Evolutionary conservation across 805 yeast species (phyloP), one percentile per base, ranked within the genome.

Genomic region (Candida nemodendra): DNA sequence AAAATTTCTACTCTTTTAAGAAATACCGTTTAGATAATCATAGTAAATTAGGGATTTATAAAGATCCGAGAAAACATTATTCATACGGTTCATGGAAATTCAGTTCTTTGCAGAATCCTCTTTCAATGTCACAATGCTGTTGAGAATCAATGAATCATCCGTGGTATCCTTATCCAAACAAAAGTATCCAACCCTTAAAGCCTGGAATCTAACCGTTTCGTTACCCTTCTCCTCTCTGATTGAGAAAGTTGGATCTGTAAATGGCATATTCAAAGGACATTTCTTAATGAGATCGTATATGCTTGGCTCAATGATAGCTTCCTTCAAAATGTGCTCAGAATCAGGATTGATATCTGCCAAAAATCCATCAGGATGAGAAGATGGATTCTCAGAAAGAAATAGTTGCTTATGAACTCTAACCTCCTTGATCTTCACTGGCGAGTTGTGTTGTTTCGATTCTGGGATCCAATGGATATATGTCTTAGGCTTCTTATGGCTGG

Each of bases 381-480:
- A 71, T 29, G 99, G 99, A 59, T 91, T 93, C 55, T 93, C 98
- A 36, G 91, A 81, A 45, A 79, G 78, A 76, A 93, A 93, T 48
- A 93, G 70, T 60, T 80, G 91, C 57, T 87, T 85, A 67, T 91
- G 89, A 46, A 87, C 72, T 65, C 98, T 80, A 18, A 90, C 84
- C 65, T 93, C 95, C 21, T 72, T 63, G 39, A 93, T 62, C 37
- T 64, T 64, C 32, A 84, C 70, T 4, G 91, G 90, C 8, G 88
- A 79, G 28, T 68, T 66, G 53, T 77, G 69, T 43, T 76, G 74
- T 22, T 69, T 66, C 16, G 81, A 69, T 45, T 79, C 78, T 35
- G 96, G 95, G 35, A 93, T 81, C 99, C 99, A 93, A 68, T 93
- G 99, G 57, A 93, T 89, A 60, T 72, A 93, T 8, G 99, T 90